Evolutionary conservation across 1,139 yeast genomes (phyloP).

Genomic region (Zygosaccharomyces pseudobailii): DNA sequence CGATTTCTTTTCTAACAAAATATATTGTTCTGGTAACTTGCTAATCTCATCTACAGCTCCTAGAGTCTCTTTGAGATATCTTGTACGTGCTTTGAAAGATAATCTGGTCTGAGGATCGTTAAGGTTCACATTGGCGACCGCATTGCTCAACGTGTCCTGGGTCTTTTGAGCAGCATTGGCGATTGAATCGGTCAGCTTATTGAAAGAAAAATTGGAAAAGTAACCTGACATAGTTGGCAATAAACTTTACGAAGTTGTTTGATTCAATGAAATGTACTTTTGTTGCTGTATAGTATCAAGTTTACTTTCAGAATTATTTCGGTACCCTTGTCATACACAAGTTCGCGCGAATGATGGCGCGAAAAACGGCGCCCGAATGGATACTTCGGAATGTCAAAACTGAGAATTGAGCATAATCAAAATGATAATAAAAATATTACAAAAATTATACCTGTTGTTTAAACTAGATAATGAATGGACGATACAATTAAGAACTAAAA

Average conservation of each 20-base stretch:
- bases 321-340: not conserved
- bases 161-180: slow-evolving; percentile 31
- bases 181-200: slow-evolving; percentile 27
- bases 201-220: slow-evolving; percentile 22
- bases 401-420: not conserved
- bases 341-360: not conserved
- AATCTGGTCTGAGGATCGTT: slow-evolving; percentile 30
- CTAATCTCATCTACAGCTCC: slow-evolving; percentile 67
- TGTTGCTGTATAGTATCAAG: not conserved
- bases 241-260: not conserved
- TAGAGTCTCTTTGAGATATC: slow-evolving; percentile 56
- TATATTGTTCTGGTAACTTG: slow-evolving; percentile 70
- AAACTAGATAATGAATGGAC: not conserved
- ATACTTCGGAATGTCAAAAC: not conserved
- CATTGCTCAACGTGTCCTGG: slow-evolving; percentile 26
- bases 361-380: not conserved
- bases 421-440: not conserved
- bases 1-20: slow-evolving; percentile 59
- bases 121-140: slow-evolving; percentile 23
- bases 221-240: slow-evolving; percentile 22
- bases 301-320: not conserved
- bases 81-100: slow-evolving; percentile 29
- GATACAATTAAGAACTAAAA: not conserved
- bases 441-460: not conserved
- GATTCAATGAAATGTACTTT: too few relatives aligned